These are phyloP conservation scores for Chytriomyces confervae DNA, from an alignment of 192 early-diverging fungal species.

Conservation along the genomic window DNA sequence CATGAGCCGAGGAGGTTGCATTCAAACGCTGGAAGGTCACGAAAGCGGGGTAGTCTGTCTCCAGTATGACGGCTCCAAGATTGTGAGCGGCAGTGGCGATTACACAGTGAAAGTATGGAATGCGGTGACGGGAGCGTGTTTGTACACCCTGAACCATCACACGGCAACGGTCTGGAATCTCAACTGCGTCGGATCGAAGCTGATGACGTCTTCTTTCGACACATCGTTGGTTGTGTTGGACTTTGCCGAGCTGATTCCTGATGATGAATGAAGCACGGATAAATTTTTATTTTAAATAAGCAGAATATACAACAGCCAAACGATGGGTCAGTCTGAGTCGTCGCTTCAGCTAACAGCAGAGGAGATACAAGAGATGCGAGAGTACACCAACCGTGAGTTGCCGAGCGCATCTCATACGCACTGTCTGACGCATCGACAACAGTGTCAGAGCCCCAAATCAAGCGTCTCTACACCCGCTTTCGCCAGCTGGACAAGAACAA, in stretches of 20 bases:
- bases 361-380: too few relatives aligned
- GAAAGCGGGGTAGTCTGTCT: conserved; percentile 47
- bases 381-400: too few relatives aligned
- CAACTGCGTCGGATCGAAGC: conserved; percentile 40
- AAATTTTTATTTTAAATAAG: too few relatives aligned
- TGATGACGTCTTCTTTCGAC: conserved; percentile 60
- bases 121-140: conserved; percentile 39
- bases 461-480: conserved; percentile 53
- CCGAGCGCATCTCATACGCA: too few relatives aligned
- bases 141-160: conserved; percentile 55
- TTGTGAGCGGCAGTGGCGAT: conserved; percentile 56
- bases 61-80: conserved; percentile 46
- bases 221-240: conserved; percentile 53
- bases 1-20: conserved; percentile 1
- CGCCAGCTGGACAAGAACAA: conserved; percentile 55
- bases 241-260: conserved; percentile 39
- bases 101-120: conserved; percentile 59
- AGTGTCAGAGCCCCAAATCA: conserved; percentile 46
- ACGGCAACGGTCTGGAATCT: conserved; percentile 56
- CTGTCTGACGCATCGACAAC: neutral
- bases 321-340: too few relatives aligned
- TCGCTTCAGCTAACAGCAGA: too few relatives aligned
- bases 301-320: too few relatives aligned
- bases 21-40: conserved; percentile 46
- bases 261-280: neutral